Percentiles rank a stretch among this genome's conserved stretches.
phyloP scores from a whole-genome alignment of 1,284 basidiomycete species.

The Cutaneotrichosporon sp. region DNA sequence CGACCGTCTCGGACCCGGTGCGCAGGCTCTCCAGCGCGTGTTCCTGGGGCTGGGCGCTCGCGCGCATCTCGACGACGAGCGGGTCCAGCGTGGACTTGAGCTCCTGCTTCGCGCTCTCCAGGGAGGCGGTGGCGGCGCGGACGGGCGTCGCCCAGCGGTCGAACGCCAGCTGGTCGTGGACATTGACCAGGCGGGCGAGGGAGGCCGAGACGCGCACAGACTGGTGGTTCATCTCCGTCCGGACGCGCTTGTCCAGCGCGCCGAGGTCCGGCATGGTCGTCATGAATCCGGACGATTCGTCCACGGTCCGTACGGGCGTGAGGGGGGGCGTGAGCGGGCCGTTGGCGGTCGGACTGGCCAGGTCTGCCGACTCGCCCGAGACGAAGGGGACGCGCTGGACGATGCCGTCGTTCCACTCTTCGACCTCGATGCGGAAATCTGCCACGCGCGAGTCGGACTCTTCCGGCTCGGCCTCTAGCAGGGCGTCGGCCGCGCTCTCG shows the following conservation, averaged over 20 bases:
- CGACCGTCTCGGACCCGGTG: neutral
- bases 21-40: neutral
- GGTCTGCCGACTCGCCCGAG: neutral
- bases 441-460: neutral
- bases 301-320: conserved; percentile 6
- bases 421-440: neutral
- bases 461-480: neutral
- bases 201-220: conserved; percentile 60
- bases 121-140: neutral
- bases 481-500: conserved; percentile 13
- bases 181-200: conserved; percentile 44
- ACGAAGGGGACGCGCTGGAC: conserved; percentile 8
- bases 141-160: conserved; percentile 12
- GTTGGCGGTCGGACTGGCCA: neutral
- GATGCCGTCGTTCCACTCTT: conserved; percentile 12
- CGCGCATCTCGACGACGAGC: neutral
- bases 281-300: neutral
- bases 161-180: conserved; percentile 6
- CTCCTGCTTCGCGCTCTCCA: neutral
- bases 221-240: conserved; percentile 64
- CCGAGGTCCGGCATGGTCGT: conserved; percentile 53
- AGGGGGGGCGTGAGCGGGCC: conserved; percentile 17
- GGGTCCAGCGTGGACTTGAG: neutral
- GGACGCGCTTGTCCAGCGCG: conserved; percentile 62
- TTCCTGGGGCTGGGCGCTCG: neutral